A percentile compares a stretch with the other conserved stretches of the same genome.
Conservation (phyloP, 1,284 basidiomycete genomes). For the Vanrija humicola region DNA sequence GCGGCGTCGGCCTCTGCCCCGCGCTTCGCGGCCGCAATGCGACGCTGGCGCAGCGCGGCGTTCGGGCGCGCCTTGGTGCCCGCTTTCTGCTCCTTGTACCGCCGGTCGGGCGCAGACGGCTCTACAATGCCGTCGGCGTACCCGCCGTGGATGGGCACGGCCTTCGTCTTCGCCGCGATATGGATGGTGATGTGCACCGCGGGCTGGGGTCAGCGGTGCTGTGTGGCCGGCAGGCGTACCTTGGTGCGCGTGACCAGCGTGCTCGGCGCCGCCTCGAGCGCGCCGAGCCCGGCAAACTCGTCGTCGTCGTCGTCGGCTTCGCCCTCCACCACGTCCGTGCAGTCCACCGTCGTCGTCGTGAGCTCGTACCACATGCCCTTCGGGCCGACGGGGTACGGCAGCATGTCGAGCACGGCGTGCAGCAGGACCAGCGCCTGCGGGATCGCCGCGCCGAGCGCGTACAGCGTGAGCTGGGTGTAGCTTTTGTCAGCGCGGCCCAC, state of each 20-base stretch:
- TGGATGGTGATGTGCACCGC: constrained; percentile 5
- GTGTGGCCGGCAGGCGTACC: background rate
- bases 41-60: background rate
- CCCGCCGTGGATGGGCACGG: too few species aligned
- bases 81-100: background rate
- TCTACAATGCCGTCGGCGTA: background rate
- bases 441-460: constrained; percentile 82
- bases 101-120: background rate
- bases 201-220: background rate
- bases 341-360: constrained; percentile 68
- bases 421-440: constrained; percentile 70
- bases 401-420: constrained; percentile 66
- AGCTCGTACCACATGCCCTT: constrained; percentile 66
- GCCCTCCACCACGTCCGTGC: constrained; percentile 66
- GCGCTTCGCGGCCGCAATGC: background rate
- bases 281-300: constrained; percentile 9
- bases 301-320: constrained; percentile 2
- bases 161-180: background rate
- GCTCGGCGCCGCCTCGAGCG: constrained; percentile 2
- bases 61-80: constrained; percentile 1
- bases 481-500: constrained; percentile 70
- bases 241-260: constrained; percentile 1
- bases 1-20: background rate
- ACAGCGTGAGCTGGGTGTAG: constrained; percentile 63
- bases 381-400: constrained; percentile 58